Evolutionary conservation across 2,329 filamentous ascomycete species (phyloP).

Genomic region (Ceratocystis lukuohia): DNA sequence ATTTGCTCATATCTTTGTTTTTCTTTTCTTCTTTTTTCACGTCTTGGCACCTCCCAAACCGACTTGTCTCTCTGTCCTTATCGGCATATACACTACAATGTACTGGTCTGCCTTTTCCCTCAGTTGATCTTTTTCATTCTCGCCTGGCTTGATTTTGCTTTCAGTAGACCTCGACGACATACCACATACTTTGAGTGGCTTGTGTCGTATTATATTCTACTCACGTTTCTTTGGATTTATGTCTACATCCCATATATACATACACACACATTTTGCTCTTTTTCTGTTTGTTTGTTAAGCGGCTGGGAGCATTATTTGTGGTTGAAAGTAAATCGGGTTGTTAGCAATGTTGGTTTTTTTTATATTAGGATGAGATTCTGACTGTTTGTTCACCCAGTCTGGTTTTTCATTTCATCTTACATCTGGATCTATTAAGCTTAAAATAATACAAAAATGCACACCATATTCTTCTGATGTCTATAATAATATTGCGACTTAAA

Average conservation of each 20-base stretch:
- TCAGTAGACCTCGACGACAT: not conserved
- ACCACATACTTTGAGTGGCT: not conserved
- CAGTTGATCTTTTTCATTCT: not conserved
- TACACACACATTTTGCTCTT: not conserved
- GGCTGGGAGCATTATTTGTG: not conserved
- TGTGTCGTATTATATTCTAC: not conserved
- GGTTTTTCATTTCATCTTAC: not conserved
- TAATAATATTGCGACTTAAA: not conserved
- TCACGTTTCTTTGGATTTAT: not conserved
- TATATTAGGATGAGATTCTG: not conserved
- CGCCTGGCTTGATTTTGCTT: not conserved
- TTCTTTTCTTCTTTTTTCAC: not conserved
- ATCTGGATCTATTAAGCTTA: not conserved
- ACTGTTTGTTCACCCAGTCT: not conserved
- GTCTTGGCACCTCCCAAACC: not conserved
- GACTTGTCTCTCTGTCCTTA: not conserved
- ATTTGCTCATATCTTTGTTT: not conserved
- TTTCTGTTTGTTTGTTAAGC: not conserved
- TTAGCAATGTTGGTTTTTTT: not conserved
- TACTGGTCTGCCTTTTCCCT: not conserved
- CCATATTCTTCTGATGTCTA: not conserved
- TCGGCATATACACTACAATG: not conserved
- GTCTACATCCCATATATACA: not conserved
- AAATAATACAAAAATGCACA: not conserved
- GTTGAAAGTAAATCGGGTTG: not conserved